A percentile compares a stretch with the other conserved stretches of the same genome.
These are phyloP conservation scores for Alnus glutinosa DNA, from an alignment of 306 rosid species.

Conservation along the genomic window DNA sequence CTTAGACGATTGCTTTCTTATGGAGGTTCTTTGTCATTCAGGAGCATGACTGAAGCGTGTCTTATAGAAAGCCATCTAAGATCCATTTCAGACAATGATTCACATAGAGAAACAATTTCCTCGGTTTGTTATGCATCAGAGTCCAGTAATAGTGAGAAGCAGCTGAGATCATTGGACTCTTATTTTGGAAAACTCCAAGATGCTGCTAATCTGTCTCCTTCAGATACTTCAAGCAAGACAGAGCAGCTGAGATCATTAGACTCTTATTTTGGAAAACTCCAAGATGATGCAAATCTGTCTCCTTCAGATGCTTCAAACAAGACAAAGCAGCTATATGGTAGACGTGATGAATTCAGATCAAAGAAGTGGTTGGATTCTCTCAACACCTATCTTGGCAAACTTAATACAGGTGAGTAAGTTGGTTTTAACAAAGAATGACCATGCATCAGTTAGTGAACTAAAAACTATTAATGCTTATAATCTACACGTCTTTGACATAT, in stretches of 20 bases:
- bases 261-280: conserved; percentile 67
- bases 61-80: conserved; percentile 15
- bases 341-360: conserved; percentile 30
- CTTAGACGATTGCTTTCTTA: conserved; percentile 18
- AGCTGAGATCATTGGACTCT: conserved; percentile 61
- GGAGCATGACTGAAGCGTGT: conserved; percentile 1
- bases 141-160: conserved; percentile 43
- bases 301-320: conserved; percentile 36
- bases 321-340: conserved; percentile 25
- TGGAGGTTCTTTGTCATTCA: conserved; percentile 20
- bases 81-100: conserved; percentile 31
- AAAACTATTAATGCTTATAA: neutral
- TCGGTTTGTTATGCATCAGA: conserved; percentile 38
- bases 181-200: conserved; percentile 64
- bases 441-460: neutral
- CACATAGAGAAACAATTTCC: conserved; percentile 16
- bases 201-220: conserved; percentile 16
- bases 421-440: neutral
- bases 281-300: conserved; percentile 23
- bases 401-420: conserved; percentile 42
- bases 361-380: conserved; percentile 61
- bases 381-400: conserved; percentile 65
- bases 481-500: neutral
- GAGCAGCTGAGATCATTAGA: conserved; percentile 46
- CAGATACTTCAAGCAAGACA: conserved; percentile 37